Evolutionary conservation across 768 basidiomycete genomes (phyloP), one percentile per base, ranked within the genome.

Genomic region (Tylopilus subfusipes): DNA sequence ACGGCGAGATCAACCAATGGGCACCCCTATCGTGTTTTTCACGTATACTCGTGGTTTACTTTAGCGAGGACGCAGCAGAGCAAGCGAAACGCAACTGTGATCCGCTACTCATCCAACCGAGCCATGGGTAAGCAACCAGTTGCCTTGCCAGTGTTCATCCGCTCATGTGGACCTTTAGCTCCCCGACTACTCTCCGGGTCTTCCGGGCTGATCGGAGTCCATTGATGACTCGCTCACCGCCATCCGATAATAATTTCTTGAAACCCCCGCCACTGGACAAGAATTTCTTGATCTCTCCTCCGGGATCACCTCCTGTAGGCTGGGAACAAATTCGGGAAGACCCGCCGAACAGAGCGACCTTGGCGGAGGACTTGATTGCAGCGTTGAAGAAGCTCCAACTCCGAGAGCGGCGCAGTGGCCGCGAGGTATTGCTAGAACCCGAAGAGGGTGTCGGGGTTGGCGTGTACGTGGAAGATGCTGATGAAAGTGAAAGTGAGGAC

Each of bases 201-300:
- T 92, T 83, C 65, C 81, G 90, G 18, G 88, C 83, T 8, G 86
- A 88, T 60, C 80, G 82, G 18, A 88, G 85, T 54, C 83, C 86
- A 3, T 70, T 90, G 45, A 73, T 78, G 50, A 70, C 70, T 54
- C 69, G 49, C 14, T 71, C 68, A 5, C 62, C 68, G 4, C 67
- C 59, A 13, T 69, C 68, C 18, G 53, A 64, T 29, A 64, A 60
- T 42, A 61, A 65, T 44, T 62, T 59, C 58, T 80, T 95, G 33
- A 81, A 78, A 39, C 93, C 94, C 0, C 96, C 96, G 0, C 73
- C 79, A 0, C 61, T 85, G 36, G 89, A 94, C 62, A 93, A 93
- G 73, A 98, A 98, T 73, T 98, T 98, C 73, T 80, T 99, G 44
- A 95, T 99, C 58, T 98, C 97, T 0, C 97, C 97, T 0, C 97